Conservation (phyloP, 768 basidiomycete genomes). For the Phaeotremella fagi region DNA sequence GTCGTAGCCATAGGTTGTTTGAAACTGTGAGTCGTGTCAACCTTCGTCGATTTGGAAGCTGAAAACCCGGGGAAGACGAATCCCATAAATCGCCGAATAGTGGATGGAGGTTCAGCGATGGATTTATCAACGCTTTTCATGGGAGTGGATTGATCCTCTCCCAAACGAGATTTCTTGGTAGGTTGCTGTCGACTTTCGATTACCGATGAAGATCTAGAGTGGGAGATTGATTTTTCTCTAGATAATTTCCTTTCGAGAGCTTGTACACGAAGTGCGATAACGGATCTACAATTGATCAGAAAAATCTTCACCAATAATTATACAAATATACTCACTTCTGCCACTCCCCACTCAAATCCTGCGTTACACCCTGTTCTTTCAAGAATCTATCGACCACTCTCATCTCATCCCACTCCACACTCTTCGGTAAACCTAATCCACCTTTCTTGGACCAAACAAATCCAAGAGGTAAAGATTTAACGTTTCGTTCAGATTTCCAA, state of each 20-base stretch:
- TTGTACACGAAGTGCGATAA: conserved; percentile 25
- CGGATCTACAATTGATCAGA: conserved; percentile 12
- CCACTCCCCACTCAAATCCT: conserved; percentile 17
- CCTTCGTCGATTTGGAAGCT: neutral
- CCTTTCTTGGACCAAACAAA: conserved; percentile 29
- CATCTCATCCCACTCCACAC: conserved; percentile 25
- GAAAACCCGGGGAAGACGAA: conserved; percentile 15
- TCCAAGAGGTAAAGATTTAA: conserved; percentile 26
- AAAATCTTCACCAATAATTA: neutral
- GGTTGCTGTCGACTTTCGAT: neutral
- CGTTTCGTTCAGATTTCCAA: conserved; percentile 31
- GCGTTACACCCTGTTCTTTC: conserved; percentile 1
- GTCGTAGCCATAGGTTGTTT: too few relatives aligned
- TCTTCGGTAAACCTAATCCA: neutral
- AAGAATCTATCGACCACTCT: conserved; percentile 27
- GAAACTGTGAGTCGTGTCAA: neutral
- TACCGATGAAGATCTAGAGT: neutral
- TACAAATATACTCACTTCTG: conserved; percentile 18
- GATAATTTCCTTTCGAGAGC: conserved; percentile 27
- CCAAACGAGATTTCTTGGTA: conserved; percentile 2
- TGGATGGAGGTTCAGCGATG: conserved; percentile 23
- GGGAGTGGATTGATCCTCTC: too few relatives aligned
- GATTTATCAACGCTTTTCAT: too few relatives aligned
- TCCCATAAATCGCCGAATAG: conserved; percentile 26
- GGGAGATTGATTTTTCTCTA: neutral